Evolutionary conservation across 176 grass and related monocot species (phyloP).

Genomic region (Alopecurus myosuroides): DNA sequence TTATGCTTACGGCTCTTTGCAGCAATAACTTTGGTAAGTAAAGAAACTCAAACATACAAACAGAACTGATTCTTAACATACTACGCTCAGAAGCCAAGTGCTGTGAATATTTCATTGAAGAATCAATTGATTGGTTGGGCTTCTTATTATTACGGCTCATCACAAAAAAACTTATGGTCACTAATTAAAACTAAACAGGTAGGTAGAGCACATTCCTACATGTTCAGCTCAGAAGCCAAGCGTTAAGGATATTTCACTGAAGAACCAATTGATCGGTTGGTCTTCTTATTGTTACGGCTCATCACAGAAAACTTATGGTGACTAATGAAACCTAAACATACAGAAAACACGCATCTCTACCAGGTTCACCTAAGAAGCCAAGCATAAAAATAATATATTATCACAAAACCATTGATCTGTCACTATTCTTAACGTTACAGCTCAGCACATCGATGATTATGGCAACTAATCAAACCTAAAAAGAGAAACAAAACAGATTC

Average conservation of each 20-base stretch:
- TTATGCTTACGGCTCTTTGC: slow-evolving; percentile 66
- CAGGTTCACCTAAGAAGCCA: slow-evolving; percentile 67
- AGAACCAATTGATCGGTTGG: too few relatives aligned
- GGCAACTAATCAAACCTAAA: not conserved
- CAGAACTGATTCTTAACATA: not conserved
- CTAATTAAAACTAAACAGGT: not conserved
- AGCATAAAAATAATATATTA: slow-evolving; percentile 74
- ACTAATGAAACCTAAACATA: not conserved
- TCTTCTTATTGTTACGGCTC: too few relatives aligned
- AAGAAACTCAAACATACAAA: not conserved
- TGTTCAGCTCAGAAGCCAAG: slow-evolving; percentile 80
- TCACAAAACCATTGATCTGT: slow-evolving; percentile 40
- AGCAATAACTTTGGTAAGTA: not conserved
- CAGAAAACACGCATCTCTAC: not conserved
- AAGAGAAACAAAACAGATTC: not conserved
- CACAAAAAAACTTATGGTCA: slow-evolving; percentile 20
- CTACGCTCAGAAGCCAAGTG: slow-evolving; percentile 85
- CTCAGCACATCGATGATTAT: slow-evolving; percentile 49
- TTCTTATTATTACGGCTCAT: slow-evolving; percentile 68
- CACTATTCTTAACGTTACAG: slow-evolving; percentile 50
- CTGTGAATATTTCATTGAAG: slow-evolving; percentile 61
- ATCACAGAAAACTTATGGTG: not conserved
- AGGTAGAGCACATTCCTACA: not conserved
- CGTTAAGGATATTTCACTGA: slow-evolving; percentile 63
- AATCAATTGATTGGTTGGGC: slow-evolving; percentile 35